Evolutionary conservation across 495 filamentous ascomycete genomes (phyloP).

Genomic region (Corynascus novoguineensis): DNA sequence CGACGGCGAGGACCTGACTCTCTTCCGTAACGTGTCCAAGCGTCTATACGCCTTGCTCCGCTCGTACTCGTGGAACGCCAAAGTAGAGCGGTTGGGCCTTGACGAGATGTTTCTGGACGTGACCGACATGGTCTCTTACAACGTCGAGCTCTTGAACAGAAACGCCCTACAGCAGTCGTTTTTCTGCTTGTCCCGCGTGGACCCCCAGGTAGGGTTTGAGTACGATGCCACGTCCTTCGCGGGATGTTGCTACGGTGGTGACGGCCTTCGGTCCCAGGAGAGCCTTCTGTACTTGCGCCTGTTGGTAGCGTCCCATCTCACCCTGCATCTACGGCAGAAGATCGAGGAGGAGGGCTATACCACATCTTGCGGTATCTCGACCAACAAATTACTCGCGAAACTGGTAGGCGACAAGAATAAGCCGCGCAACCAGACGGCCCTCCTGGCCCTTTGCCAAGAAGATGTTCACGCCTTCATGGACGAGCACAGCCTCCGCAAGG

Average conservation of each 20-base stretch:
- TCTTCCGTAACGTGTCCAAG: slow-evolving; percentile 82
- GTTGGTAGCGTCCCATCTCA: slow-evolving; percentile 68
- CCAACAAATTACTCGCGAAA: slow-evolving; percentile 78
- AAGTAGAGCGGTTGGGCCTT: slow-evolving; percentile 74
- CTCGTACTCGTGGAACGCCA: slow-evolving; percentile 64
- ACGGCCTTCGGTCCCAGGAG: slow-evolving; percentile 8
- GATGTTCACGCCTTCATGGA: slow-evolving; percentile 64
- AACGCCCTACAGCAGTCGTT: slow-evolving; percentile 62
- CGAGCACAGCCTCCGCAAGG: slow-evolving; percentile 65
- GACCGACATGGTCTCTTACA: slow-evolving; percentile 79
- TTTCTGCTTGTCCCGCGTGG: slow-evolving; percentile 67
- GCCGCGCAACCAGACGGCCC: slow-evolving; percentile 76
- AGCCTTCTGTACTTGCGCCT: slow-evolving; percentile 48
- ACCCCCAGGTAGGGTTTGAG: slow-evolving; percentile 73
- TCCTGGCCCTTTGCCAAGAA: slow-evolving; percentile 59
- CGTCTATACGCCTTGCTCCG: slow-evolving; percentile 65
- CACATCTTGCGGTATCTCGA: slow-evolving; percentile 79
- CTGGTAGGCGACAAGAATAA: slow-evolving; percentile 80
- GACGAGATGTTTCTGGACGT: slow-evolving; percentile 78
- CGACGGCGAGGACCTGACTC: slow-evolving; percentile 79
- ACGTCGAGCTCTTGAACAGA: slow-evolving; percentile 61
- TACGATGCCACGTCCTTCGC: slow-evolving; percentile 62
- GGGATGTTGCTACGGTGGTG: slow-evolving; percentile 27
- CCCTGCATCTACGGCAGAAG: slow-evolving; percentile 59
- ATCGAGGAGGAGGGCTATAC: slow-evolving; percentile 81